phyloP scores from a whole-genome alignment of 345 rosid genomes.

The Adansonia digitata region DNA sequence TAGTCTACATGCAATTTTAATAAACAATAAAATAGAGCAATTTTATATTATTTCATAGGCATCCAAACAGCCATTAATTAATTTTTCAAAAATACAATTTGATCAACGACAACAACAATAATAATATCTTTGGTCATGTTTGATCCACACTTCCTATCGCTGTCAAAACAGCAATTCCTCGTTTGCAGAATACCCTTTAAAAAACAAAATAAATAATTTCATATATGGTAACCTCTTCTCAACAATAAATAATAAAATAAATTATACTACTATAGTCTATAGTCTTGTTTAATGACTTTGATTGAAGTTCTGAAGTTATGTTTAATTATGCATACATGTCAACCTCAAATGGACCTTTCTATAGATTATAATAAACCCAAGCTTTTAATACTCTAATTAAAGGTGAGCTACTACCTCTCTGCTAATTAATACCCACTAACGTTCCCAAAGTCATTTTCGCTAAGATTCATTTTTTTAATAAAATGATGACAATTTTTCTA shows the following conservation, averaged over 20 bases:
- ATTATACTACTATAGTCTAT: background rate
- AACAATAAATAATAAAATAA: background rate
- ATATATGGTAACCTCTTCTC: background rate
- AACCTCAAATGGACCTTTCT: background rate
- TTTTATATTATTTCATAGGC: background rate
- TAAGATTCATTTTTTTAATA: background rate
- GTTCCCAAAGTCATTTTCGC: background rate
- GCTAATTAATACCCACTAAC: background rate
- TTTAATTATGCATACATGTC: background rate
- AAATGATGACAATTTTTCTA: background rate
- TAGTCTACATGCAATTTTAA: background rate
- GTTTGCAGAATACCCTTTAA: background rate
- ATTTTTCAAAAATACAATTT: background rate
- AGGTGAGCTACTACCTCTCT: background rate
- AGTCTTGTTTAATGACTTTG: background rate
- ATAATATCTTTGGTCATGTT: background rate
- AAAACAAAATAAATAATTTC: background rate
- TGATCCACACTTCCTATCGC: constrained; percentile 1
- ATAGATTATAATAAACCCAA: background rate
- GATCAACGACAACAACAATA: no score
- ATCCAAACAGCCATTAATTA: background rate
- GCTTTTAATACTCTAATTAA: background rate
- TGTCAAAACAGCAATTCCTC: constrained; percentile 13
- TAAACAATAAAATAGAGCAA: background rate
- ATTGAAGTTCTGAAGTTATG: background rate